Evolutionary conservation across 768 basidiomycete genomes (phyloP), one percentile per base, ranked within the genome.

Genomic region (Psilocybe azurescens): DNA sequence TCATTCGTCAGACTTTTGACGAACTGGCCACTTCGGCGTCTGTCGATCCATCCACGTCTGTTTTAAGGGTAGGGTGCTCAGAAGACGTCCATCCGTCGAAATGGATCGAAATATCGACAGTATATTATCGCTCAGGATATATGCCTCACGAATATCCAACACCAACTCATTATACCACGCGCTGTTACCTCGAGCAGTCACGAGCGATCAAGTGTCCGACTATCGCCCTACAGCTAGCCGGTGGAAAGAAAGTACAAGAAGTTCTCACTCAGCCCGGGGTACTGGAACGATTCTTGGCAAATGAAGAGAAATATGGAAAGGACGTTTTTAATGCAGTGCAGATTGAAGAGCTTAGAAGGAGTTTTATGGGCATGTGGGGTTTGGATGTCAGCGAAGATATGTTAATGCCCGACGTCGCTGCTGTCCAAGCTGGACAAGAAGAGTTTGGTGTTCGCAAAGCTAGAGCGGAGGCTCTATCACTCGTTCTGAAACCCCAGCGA

Each of bases 401-500:
- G 64, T 58, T 76, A 54, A 72, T 69, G 2, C 70, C 76, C 14
- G 79, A 80, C 62, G 13, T 39, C 18, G 66, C 67, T 32, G 66
- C 76, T 10, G 57, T 65, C 30, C 59, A 41, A 29, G 62, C 72
- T 24, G 77, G 73, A 1, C 62, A 60, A 28, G 79, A 81, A 65
- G 66, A 70, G 1, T 72, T 74, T 49, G 84, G 84, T 5, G 79
- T 88, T n/a, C 66, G 69, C 28, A 78, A 81, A 49, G 91, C 93
- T 0, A 78, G 81, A 18, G 73, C 75, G 9, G 65, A 78, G 13
- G 81, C 88, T 0, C 71, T 76, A 5, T 77, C 81, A 5, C 85
- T 95, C 29, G 97, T 99, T 2, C 83, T 99, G 52, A 99, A 99
- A 74, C 97, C 97, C 0, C 97, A 99, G 73, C 84, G 96, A n/a